phyloP scores from a whole-genome alignment of 192 early-diverging fungal species.

The Dissophora globulifera region DNA sequence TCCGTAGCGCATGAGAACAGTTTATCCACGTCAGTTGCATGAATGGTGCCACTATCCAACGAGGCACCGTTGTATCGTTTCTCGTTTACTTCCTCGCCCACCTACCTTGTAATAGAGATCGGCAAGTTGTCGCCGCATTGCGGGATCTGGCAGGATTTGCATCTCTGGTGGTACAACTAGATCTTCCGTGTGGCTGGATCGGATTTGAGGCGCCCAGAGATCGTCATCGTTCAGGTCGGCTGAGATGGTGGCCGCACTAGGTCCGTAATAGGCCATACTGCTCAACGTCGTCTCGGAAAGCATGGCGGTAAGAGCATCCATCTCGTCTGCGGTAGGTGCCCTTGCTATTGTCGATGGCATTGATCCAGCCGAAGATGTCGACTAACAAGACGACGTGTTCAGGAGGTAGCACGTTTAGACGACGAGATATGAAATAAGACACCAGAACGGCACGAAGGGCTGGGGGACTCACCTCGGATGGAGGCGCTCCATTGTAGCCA shows the following conservation, averaged over 20 bases:
- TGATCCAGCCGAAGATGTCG: neutral
- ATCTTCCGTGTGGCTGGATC: constrained; percentile 16
- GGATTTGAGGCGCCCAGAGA: constrained; percentile 33
- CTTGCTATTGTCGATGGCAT: constrained; percentile 1
- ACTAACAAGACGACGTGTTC: too few relatives aligned
- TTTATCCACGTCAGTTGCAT: neutral
- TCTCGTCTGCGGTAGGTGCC: constrained; percentile 11
- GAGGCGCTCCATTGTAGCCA: too few relatives aligned
- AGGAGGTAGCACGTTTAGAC: too few relatives aligned
- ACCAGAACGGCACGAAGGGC: too few relatives aligned
- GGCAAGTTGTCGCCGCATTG: constrained; percentile 5
- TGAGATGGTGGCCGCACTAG: constrained; percentile 24
- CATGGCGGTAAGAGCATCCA: constrained; percentile 15
- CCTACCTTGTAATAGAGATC: constrained; percentile 37
- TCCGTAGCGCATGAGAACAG: too few relatives aligned
- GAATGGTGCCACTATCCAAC: neutral
- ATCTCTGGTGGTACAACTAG: constrained; percentile 24
- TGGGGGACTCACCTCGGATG: too few relatives aligned
- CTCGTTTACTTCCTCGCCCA: too few relatives aligned
- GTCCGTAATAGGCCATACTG: constrained; percentile 30
- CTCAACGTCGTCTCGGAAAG: constrained; percentile 27
- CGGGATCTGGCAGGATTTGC: constrained; percentile 25
- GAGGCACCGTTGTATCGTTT: too few relatives aligned
- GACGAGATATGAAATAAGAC: too few relatives aligned
- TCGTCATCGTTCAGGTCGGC: constrained; percentile 29